These are phyloP conservation scores for Typha latifolia DNA, from an alignment of 176 grass and related monocot genomes.

Conservation along the genomic window DNA sequence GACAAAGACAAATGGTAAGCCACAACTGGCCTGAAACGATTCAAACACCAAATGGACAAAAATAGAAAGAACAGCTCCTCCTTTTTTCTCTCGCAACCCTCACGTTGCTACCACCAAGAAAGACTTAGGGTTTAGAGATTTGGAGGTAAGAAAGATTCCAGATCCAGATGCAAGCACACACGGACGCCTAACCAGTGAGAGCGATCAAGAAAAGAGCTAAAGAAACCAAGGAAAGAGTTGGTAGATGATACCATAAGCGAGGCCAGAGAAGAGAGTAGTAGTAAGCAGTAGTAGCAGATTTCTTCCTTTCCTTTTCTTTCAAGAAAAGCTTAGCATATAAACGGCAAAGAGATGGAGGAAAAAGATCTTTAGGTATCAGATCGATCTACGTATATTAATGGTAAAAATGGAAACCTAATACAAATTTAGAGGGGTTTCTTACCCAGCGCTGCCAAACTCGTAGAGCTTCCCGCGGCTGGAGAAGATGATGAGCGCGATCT, in stretches of 20 bases:
- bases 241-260: constrained; percentile 25
- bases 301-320: too few species aligned
- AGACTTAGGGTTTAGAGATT: constrained; percentile 8
- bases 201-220: not conserved
- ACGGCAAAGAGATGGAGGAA: too few species aligned
- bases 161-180: constrained; percentile 3
- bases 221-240: constrained; percentile 18
- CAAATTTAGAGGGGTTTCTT: not conserved
- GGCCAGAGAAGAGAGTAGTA: constrained; percentile 4
- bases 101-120: constrained; percentile 4
- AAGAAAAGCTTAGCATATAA: too few species aligned
- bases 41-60: not conserved
- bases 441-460: constrained; percentile 76
- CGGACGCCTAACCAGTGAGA: constrained; percentile 8
- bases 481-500: constrained; percentile 80
- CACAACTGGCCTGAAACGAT: constrained; percentile 3
- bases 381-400: too few species aligned
- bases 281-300: too few species aligned
- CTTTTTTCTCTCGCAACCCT: constrained; percentile 21
- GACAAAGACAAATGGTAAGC: not conserved
- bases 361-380: too few species aligned
- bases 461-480: constrained; percentile 81
- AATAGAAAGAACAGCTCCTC: constrained; percentile 23
- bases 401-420: too few species aligned
- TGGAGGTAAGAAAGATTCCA: constrained; percentile 16